Base-by-base conservation (phyloP, 345 rosid species). In the Mangifera indica region DNA sequence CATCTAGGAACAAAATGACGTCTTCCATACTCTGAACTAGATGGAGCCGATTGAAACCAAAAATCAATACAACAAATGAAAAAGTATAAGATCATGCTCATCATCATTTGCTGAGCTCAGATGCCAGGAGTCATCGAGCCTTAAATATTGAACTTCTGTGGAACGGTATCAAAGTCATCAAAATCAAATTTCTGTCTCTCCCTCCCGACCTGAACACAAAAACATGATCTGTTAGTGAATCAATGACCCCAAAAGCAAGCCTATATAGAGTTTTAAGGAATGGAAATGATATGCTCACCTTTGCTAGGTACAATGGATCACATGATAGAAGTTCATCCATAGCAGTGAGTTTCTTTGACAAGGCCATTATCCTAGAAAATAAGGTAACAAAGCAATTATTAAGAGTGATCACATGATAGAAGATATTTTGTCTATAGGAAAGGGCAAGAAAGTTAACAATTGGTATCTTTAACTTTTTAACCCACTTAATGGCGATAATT, bases 101-200 rank as follows among this genome's bases (percentile, higher is more conserved):
- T 29, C 26, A 34, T 29, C 53, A 63, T 53, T 63, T 57, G 51
- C 61, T 18, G 15, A n/a, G 24, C 32, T 56, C 24, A 42, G 11
- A 67, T 21, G 48, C 24, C 34, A 22, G n/a, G 17, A 24, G 29
- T 67, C 40, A 48, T 49, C 49, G 49, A 25, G 51, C 13, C 53
- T 87, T 80, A 91, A 69, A 87, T 81, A 64, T 87, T 82, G 78
- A 96, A 96, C 82, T 84, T 96, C 83, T 89, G 95, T 63, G 99
- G 98, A 70, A 87, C 96, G 15, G 84, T 20, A 74, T 96, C 99
- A 26, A 88, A 87, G 79, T 93, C 99, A 71, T 91, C 98, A n/a
- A 86, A 93, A 82, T 96, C 98, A 12, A 83, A 89, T 82, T 93
- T 88, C 73, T 89, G 99, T 56, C 98, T 82, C 75, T 93, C 97